phyloP scores from a whole-genome alignment of 2,329 filamentous ascomycete species.

The Zymoseptoria passerinii region DNA sequence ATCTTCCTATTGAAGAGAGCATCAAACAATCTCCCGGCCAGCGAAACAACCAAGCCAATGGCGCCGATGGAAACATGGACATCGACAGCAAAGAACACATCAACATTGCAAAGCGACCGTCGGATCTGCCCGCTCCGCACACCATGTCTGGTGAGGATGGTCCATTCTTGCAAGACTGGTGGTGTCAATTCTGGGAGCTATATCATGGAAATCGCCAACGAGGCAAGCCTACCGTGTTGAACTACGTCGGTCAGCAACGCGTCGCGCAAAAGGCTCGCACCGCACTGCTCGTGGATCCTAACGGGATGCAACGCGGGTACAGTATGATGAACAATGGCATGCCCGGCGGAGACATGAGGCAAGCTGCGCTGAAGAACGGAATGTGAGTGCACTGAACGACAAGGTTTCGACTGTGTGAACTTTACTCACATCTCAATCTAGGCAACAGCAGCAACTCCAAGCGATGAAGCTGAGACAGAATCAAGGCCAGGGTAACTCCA shows the following conservation, averaged over 20 bases:
- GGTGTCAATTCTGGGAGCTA: slow-evolving; percentile 94
- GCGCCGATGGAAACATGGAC: slow-evolving; percentile 65
- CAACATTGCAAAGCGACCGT: slow-evolving; percentile 65
- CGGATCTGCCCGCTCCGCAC: slow-evolving; percentile 69
- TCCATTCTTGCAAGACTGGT: slow-evolving; percentile 96
- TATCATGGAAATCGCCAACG: slow-evolving; percentile 67
- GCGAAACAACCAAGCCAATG: slow-evolving; percentile 51
- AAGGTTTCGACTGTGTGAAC: neutral
- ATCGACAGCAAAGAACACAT: slow-evolving; percentile 64
- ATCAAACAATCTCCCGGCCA: slow-evolving; percentile 54
- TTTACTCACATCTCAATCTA: slow-evolving; percentile 7
- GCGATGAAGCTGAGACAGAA: slow-evolving; percentile 56
- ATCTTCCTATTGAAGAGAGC: slow-evolving; percentile 36
- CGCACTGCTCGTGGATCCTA: slow-evolving; percentile 60
- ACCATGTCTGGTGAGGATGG: slow-evolving; percentile 59
- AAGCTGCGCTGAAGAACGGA: slow-evolving; percentile 18
- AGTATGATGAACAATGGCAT: slow-evolving; percentile 17
- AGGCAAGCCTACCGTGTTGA: slow-evolving; percentile 44
- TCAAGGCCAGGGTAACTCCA: slow-evolving; percentile 43
- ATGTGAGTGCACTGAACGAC: slow-evolving; percentile 11
- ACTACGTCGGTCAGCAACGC: slow-evolving; percentile 51
- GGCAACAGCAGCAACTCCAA: slow-evolving; percentile 22
- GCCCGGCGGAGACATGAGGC: slow-evolving; percentile 12
- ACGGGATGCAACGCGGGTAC: slow-evolving; percentile 28
- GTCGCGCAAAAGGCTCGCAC: slow-evolving; percentile 61